Conservation (phyloP, 2,329 filamentous ascomycete species). For the Tolypocladium ophioglossoides region DNA sequence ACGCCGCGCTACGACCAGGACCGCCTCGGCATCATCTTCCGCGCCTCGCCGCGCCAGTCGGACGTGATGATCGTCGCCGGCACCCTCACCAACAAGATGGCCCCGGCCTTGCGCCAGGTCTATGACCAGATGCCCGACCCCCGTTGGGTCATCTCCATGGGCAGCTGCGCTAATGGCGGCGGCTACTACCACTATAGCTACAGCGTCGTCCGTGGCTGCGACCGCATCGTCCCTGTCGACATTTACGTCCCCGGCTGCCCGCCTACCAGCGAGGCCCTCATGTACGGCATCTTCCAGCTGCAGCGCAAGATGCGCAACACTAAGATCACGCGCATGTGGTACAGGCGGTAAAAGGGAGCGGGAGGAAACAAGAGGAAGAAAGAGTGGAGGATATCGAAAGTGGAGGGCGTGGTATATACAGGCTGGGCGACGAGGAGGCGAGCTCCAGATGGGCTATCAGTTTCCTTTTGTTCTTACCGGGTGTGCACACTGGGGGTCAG, state of each 20-base stretch:
- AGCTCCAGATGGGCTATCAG: neutral
- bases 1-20: slow-evolving; percentile 86
- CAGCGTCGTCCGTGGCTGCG: slow-evolving; percentile 63
- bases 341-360: slow-evolving; percentile 39
- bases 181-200: slow-evolving; percentile 87
- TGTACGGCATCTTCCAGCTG: slow-evolving; percentile 63
- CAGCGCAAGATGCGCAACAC: slow-evolving; percentile 65
- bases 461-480: neutral
- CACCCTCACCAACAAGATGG: slow-evolving; percentile 95
- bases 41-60: slow-evolving; percentile 75
- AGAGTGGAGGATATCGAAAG: neutral
- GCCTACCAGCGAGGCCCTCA: slow-evolving; percentile 49
- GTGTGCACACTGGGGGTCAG: neutral
- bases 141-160: slow-evolving; percentile 77
- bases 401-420: neutral
- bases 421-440: neutral
- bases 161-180: slow-evolving; percentile 73
- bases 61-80: slow-evolving; percentile 93
- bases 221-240: slow-evolving; percentile 69
- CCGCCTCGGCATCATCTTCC: slow-evolving; percentile 81
- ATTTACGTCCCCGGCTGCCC: slow-evolving; percentile 71
- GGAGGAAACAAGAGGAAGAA: neutral
- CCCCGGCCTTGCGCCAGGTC: slow-evolving; percentile 76
- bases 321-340: slow-evolving; percentile 46
- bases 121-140: slow-evolving; percentile 96